phyloP scores from a whole-genome alignment of 371 early-diverging fungal genomes.

The Rhizomucor miehei region DNA sequence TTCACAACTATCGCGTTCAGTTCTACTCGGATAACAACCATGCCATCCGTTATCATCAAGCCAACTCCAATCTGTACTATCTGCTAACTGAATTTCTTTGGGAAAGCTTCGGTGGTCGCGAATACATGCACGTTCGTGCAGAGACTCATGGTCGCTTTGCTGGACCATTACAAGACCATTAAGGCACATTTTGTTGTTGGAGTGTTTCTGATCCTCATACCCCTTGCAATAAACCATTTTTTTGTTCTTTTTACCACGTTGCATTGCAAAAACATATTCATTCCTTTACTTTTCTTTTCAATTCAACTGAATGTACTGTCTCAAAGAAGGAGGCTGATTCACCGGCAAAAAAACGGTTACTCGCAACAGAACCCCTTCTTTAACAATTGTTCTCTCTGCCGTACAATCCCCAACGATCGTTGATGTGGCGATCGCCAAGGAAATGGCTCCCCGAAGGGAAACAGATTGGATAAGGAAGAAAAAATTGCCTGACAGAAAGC shows the following conservation, averaged over 20 bases:
- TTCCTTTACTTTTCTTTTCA: too few species aligned
- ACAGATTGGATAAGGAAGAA: too few species aligned
- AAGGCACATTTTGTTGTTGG: not conserved
- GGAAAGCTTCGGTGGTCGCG: conserved; percentile 50
- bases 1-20: conserved; percentile 79
- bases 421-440: not conserved
- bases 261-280: too few species aligned
- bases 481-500: too few species aligned
- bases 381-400: not conserved
- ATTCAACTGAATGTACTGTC: too few species aligned
- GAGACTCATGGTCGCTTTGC: conserved; percentile 21
- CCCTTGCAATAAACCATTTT: too few species aligned
- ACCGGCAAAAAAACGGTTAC: too few species aligned
- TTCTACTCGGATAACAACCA: conserved; percentile 92
- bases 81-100: conserved; percentile 41
- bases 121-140: conserved; percentile 38
- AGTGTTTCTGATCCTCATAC: too few species aligned
- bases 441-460: not conserved
- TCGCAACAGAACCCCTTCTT: too few species aligned
- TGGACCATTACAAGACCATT: conserved; percentile 11
- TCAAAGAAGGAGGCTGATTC: too few species aligned
- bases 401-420: not conserved
- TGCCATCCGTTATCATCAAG: conserved; percentile 69
- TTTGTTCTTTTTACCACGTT: too few species aligned
- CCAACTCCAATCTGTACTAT: conserved; percentile 61